Evolutionary conservation across 2,329 filamentous ascomycete species (phyloP).

Genomic region (Claviceps arundinis): DNA sequence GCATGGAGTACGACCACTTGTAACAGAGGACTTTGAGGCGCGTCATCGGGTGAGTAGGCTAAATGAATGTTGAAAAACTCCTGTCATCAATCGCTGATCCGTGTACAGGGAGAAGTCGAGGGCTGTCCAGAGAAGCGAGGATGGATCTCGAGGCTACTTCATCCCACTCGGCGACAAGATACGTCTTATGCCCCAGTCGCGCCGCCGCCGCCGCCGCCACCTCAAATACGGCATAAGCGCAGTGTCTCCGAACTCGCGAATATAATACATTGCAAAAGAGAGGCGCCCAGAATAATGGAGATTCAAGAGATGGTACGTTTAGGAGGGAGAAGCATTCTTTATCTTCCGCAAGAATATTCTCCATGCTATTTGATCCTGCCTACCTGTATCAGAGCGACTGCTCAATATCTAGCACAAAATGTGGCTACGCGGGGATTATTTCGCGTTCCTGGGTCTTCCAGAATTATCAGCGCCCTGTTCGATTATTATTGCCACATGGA

Average conservation of each 20-base stretch:
- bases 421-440: slow-evolving; percentile 46
- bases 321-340: slow-evolving; percentile 48
- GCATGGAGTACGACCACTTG: slow-evolving; percentile 37
- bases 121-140: slow-evolving; percentile 18
- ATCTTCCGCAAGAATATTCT: slow-evolving; percentile 45
- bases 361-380: slow-evolving; percentile 45
- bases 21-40: slow-evolving; percentile 22
- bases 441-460: slow-evolving; percentile 46
- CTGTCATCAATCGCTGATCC: not conserved
- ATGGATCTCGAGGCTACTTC: slow-evolving; percentile 26
- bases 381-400: slow-evolving; percentile 52
- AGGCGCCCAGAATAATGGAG: slow-evolving; percentile 34
- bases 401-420: slow-evolving; percentile 49
- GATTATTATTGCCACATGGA: slow-evolving; percentile 46
- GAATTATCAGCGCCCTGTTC: slow-evolving; percentile 44
- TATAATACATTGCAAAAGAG: slow-evolving; percentile 29
- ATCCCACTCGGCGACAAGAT: slow-evolving; percentile 9
- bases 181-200: slow-evolving; percentile 3
- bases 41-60: slow-evolving; percentile 18
- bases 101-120: slow-evolving; percentile 10
- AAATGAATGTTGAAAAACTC: not conserved
- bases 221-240: slow-evolving; percentile 27
- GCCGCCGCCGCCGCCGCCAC: slow-evolving; percentile 3
- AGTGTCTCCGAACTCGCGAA: slow-evolving; percentile 44
- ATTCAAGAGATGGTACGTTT: slow-evolving; percentile 47